Conservation (phyloP, 2,329 filamentous ascomycete species). For the Aspergillus novoparasiticus region DNA sequence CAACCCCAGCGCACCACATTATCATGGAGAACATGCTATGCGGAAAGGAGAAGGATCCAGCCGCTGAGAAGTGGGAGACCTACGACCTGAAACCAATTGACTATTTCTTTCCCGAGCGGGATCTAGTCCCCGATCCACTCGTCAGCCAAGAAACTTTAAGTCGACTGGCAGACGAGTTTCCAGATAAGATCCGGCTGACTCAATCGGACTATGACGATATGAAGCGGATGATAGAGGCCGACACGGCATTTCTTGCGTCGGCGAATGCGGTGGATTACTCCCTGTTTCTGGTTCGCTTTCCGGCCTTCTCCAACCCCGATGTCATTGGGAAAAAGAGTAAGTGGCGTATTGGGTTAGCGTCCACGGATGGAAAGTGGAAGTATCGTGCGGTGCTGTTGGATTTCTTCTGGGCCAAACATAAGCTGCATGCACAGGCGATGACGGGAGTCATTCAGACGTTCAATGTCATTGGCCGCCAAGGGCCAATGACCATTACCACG, state of each 20-base stretch:
- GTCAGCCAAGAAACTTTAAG: constrained; percentile 66
- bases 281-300: constrained; percentile 67
- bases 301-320: constrained; percentile 38
- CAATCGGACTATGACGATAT: constrained; percentile 59
- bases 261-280: constrained; percentile 75
- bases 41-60: constrained; percentile 54
- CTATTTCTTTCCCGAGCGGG: constrained; percentile 76
- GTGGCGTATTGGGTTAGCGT: constrained; percentile 66
- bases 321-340: constrained; percentile 37
- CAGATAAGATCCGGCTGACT: constrained; percentile 64
- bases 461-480: constrained; percentile 64
- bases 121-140: constrained; percentile 66
- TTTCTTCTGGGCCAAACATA: constrained; percentile 79
- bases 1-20: constrained; percentile 70
- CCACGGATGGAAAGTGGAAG: constrained; percentile 65
- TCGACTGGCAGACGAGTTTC: constrained; percentile 67
- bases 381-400: constrained; percentile 71
- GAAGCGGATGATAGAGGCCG: constrained; percentile 57
- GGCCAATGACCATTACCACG: constrained; percentile 75
- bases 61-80: constrained; percentile 63
- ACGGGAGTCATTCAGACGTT: constrained; percentile 66
- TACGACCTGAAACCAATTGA: constrained; percentile 74
- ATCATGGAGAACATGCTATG: constrained; percentile 76
- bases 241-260: constrained; percentile 64
- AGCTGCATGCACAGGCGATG: constrained; percentile 65